Conservation (phyloP, 2,329 filamentous ascomycete species). For the Epichloe elymi region DNA sequence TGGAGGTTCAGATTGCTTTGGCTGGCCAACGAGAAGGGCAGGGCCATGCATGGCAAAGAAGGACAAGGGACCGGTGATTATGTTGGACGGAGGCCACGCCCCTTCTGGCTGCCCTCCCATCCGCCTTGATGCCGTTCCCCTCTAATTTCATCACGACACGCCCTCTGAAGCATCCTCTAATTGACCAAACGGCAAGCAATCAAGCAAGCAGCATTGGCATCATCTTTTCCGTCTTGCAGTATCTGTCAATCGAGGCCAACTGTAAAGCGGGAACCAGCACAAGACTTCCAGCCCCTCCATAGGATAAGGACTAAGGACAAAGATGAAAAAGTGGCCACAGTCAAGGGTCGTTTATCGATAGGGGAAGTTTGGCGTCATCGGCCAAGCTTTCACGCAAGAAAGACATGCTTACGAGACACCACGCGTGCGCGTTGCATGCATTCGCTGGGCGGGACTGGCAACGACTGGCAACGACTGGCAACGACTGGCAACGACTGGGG, state of each 20-base stretch:
- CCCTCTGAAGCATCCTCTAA: background rate
- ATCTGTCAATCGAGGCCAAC: too few species aligned
- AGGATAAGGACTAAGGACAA: too few species aligned
- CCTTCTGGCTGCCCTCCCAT: background rate
- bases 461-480: too few species aligned
- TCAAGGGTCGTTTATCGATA: background rate
- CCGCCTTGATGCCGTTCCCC: background rate
- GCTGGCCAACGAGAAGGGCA: background rate
- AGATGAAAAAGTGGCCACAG: too few species aligned
- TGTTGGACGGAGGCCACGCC: conserved; percentile 2
- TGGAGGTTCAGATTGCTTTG: background rate
- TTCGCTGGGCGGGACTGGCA: too few species aligned
- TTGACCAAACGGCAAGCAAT: too few species aligned
- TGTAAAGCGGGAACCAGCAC: too few species aligned
- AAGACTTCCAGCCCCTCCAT: too few species aligned
- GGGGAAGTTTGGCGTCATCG: background rate
- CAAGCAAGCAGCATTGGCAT: too few species aligned
- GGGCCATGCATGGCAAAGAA: background rate
- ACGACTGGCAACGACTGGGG: too few species aligned
- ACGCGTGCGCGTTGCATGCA: background rate
- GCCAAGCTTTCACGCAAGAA: background rate
- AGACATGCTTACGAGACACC: background rate
- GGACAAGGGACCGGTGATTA: background rate
- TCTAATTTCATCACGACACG: conserved; percentile 5
- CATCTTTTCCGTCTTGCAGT: too few species aligned